These are phyloP conservation scores for Salix caprea DNA, from an alignment of 345 rosid species.

Conservation along the genomic window DNA sequence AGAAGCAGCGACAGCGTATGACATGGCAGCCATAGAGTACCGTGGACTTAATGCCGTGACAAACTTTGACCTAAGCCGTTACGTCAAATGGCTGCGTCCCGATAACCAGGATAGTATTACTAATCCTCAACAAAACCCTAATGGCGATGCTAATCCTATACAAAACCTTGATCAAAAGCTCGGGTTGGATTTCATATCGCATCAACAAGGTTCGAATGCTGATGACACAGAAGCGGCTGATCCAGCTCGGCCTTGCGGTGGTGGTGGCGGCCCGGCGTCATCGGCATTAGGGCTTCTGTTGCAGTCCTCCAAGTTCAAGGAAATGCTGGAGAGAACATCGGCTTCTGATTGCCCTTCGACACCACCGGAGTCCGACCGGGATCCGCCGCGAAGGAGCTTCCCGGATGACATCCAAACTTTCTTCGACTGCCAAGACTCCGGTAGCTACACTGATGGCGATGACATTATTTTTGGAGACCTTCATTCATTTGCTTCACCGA, in stretches of 20 bases:
- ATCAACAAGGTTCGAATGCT: conserved; percentile 4
- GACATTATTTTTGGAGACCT: conserved; percentile 58
- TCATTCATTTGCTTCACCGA: conserved; percentile 39
- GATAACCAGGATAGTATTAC: background rate
- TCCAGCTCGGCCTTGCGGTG: conserved; percentile 14
- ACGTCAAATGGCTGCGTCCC: conserved; percentile 63
- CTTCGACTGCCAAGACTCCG: conserved; percentile 57
- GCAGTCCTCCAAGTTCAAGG: conserved; percentile 63
- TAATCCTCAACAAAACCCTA: conserved; percentile 16
- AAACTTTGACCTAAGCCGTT: conserved; percentile 87
- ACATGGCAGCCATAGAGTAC: conserved; percentile 88
- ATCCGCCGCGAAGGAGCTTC: conserved; percentile 46
- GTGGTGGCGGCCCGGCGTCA: conserved; percentile 1
- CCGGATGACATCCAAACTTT: conserved; percentile 75
- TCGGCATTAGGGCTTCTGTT: conserved; percentile 65
- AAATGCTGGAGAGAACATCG: conserved; percentile 61
- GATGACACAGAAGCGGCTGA: background rate
- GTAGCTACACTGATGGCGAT: conserved; percentile 40
- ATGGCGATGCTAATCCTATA: background rate
- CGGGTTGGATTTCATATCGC: conserved; percentile 11
- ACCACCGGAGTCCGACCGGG: conserved; percentile 22
- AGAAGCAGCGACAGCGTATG: conserved; percentile 92
- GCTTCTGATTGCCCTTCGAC: conserved; percentile 23
- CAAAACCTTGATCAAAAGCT: conserved; percentile 19
- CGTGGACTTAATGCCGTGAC: conserved; percentile 93